Base-by-base conservation (phyloP, 768 basidiomycete species). In the Lactarius sanguifluus region DNA sequence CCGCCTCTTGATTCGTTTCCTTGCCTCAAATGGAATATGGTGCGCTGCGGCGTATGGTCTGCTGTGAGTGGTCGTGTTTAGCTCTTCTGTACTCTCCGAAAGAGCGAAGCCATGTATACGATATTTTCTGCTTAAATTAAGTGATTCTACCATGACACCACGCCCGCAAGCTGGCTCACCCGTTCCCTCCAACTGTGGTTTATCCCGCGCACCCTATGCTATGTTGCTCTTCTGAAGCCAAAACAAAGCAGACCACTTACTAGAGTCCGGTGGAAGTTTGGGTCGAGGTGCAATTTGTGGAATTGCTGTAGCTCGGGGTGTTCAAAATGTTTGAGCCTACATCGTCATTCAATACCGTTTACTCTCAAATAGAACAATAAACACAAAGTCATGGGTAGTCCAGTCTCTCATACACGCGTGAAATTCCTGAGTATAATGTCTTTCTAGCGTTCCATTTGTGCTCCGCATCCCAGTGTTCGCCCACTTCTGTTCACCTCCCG, bases 281-380 rank as follows among this genome's bases (percentile, higher is more conserved):
- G 85, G 28, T 81, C 77, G 1, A 96, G 80, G 8, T 77, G 73
- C 20, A 81, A 72, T 36, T 77, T 77, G 13, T 86, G 81, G 74
- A 97, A 96, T n/a, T 79, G 73, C 47, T 86, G 79, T 25, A 90
- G 74, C 47, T 85, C 74, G 93, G 93, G 94, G 74, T 94, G 90
- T 20, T 80, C 79, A 70, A 97, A 96, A 76, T 91, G 87, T 71
- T 97, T 97, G 66, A 97, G 80, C 25, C 94, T 96, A 59, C 20
- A 25, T 25, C 13, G 32, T 12, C 67, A 2, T 69, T 41, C 62
- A 30, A 40, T 67, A 43, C 45, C 71, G 59, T 59, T 59, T 6
- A 58, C 64, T 69, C 36, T 55, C 6, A 30, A 56, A 20, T 62
- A 65, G 47, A 58, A 68, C 62, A 70, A n/a, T 25, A 0, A 40